Percentiles rank a stretch among this genome's conserved stretches.
These are phyloP conservation scores for Umbelopsis vinacea DNA, from an alignment of 192 early-diverging fungal genomes.

Conservation along the genomic window DNA sequence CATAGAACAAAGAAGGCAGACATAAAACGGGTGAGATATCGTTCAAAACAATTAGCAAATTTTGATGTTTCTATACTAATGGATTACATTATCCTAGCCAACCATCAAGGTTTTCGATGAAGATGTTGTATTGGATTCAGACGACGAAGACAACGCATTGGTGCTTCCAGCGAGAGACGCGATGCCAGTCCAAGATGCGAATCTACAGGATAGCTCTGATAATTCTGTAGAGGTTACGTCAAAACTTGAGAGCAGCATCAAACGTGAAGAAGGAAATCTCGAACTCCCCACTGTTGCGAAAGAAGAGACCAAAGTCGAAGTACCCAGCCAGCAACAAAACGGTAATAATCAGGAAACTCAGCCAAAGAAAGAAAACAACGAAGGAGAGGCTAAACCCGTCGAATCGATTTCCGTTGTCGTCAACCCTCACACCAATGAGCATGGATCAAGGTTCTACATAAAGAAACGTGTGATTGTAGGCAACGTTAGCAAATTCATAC, in stretches of 20 bases:
- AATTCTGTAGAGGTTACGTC: neutral
- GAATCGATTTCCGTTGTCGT: constrained; percentile 34
- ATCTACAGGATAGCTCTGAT: neutral
- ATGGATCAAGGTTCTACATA: constrained; percentile 76
- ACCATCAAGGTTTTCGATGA: constrained; percentile 76
- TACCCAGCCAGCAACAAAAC: neutral
- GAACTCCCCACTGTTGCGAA: neutral
- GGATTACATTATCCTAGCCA: constrained; percentile 47
- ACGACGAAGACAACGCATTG: constrained; percentile 34
- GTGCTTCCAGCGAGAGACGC: neutral
- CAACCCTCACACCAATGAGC: constrained; percentile 28
- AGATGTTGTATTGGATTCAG: constrained; percentile 67
- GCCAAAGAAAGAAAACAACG: neutral
- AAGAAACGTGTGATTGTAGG: constrained; percentile 69
- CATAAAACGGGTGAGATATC: constrained; percentile 2
- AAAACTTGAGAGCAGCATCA: neutral
- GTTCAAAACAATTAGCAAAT: neutral
- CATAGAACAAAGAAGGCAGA: neutral
- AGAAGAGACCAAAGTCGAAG: constrained; percentile 25
- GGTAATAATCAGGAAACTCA: neutral
- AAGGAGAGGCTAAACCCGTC: neutral
- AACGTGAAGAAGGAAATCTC: too few relatives aligned
- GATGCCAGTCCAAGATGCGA: neutral
- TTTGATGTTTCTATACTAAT: neutral
- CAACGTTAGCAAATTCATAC: constrained; percentile 75